Evolutionary conservation across 2,329 filamentous ascomycete species (phyloP).

Genomic region (Pseudogymnoascus sp.): DNA sequence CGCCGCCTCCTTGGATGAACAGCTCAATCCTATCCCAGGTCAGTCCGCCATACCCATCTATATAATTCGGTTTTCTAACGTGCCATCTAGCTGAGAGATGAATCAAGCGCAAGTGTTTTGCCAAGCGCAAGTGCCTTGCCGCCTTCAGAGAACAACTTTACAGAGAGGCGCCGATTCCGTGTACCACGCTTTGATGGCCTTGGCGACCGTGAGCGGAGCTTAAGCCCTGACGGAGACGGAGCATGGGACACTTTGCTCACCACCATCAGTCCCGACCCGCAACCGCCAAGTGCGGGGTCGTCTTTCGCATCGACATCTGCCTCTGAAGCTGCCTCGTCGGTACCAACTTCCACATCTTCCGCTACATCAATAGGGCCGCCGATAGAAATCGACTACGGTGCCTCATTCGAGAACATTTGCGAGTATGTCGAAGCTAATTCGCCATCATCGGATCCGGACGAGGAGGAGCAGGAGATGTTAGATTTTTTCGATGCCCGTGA

Average conservation of each 20-base stretch:
- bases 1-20: not conserved
- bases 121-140: not conserved
- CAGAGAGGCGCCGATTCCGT: conserved; percentile 8
- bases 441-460: conserved; percentile 21
- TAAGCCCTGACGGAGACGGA: conserved; percentile 58
- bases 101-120: not conserved
- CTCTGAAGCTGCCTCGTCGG: conserved; percentile 19
- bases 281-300: conserved; percentile 69
- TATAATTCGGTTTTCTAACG: not conserved
- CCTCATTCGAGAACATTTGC: conserved; percentile 6
- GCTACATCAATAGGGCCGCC: not conserved
- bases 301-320: conserved; percentile 51
- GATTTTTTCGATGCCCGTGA: conserved; percentile 20
- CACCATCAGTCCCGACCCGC: conserved; percentile 73
- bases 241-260: conserved; percentile 74
- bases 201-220: conserved; percentile 73
- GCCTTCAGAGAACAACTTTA: not conserved
- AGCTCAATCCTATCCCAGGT: not conserved
- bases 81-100: not conserved
- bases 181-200: conserved; percentile 54
- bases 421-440: conserved; percentile 18
- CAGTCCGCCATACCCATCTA: not conserved
- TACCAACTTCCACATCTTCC: not conserved
- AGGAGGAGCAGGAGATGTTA: conserved; percentile 29
- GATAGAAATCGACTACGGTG: not conserved